phyloP scores from a whole-genome alignment of 805 yeast species.

The Saccharomyces jurei region DNA sequence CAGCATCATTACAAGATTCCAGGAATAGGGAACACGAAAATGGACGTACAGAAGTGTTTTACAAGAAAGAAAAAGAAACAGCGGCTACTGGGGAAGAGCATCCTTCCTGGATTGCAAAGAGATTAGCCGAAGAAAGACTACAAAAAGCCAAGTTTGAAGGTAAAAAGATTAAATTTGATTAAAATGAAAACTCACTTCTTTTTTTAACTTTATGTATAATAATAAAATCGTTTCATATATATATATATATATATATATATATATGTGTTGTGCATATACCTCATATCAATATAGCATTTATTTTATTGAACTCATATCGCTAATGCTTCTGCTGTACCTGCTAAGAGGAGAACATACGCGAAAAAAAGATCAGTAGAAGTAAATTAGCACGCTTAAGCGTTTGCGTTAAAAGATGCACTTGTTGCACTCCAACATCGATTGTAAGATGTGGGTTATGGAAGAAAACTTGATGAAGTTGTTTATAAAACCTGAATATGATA shows the following conservation, averaged over 20 bases:
- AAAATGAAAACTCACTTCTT: not conserved
- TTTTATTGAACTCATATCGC: not conserved
- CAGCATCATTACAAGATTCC: constrained; percentile 31
- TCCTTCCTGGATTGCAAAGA: constrained; percentile 98
- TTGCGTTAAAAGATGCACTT: not conserved
- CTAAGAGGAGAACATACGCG: too few relatives aligned
- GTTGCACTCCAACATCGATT: not conserved
- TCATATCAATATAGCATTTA: not conserved
- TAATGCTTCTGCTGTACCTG: not conserved
- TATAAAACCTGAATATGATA: not conserved
- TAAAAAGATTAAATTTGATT: constrained; percentile 74
- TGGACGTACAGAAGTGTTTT: not conserved
- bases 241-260: not conserved
- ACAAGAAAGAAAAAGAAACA: constrained; percentile 2
- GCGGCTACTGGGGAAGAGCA: constrained; percentile 36
- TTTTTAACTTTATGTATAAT: not conserved
- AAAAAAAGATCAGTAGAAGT: not conserved
- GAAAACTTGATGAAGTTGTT: not conserved
- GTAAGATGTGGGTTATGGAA: not conserved
- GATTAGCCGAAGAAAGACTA: constrained; percentile 56
- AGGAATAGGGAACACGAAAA: constrained; percentile 1
- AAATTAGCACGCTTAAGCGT: not conserved
- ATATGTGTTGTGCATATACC: not conserved
- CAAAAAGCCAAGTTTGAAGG: constrained; percentile 69
- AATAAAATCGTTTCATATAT: constrained; percentile 1